phyloP scores from a whole-genome alignment of 805 yeast genomes.

The Ogataea nakhonphanomensis region DNA sequence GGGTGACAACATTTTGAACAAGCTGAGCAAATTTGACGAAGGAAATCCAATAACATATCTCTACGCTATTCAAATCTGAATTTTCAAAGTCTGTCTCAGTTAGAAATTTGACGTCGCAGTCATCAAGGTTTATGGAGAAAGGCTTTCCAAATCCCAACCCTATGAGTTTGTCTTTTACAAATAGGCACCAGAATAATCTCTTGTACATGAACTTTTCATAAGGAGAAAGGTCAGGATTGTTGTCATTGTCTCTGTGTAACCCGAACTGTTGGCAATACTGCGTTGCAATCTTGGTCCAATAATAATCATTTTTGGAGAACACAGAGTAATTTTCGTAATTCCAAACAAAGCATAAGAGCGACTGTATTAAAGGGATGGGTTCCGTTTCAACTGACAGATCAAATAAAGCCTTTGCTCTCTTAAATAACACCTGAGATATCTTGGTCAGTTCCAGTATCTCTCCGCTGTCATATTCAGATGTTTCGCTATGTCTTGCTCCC shows the following conservation, averaged over 20 bases:
- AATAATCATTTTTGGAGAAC: constrained; percentile 58
- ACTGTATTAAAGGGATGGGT: constrained; percentile 58
- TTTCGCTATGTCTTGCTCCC: constrained; percentile 59
- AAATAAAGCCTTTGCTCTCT: constrained; percentile 60
- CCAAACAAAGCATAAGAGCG: constrained; percentile 37
- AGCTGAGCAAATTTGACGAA: constrained; percentile 66
- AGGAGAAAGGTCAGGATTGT: constrained; percentile 7
- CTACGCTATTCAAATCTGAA: constrained; percentile 45
- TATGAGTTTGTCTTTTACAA: constrained; percentile 64
- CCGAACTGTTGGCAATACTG: constrained; percentile 76
- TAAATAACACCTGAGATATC: constrained; percentile 29
- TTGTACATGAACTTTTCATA: constrained; percentile 26
- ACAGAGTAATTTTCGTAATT: constrained; percentile 25
- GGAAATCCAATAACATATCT: constrained; percentile 58
- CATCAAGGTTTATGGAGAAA: constrained; percentile 60
- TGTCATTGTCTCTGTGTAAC: constrained; percentile 48
- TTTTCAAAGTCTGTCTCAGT: constrained; percentile 61
- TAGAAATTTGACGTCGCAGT: constrained; percentile 75
- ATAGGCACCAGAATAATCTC: constrained; percentile 66
- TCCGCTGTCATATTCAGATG: constrained; percentile 48
- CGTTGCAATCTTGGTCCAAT: constrained; percentile 72
- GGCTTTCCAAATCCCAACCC: constrained; percentile 78
- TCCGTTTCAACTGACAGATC: constrained; percentile 69
- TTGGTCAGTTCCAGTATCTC: constrained; percentile 44
- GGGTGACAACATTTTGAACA: constrained; percentile 63